Evolutionary conservation across 306 rosid genomes (phyloP).

Genomic region (Lathyrus tuberosus): DNA sequence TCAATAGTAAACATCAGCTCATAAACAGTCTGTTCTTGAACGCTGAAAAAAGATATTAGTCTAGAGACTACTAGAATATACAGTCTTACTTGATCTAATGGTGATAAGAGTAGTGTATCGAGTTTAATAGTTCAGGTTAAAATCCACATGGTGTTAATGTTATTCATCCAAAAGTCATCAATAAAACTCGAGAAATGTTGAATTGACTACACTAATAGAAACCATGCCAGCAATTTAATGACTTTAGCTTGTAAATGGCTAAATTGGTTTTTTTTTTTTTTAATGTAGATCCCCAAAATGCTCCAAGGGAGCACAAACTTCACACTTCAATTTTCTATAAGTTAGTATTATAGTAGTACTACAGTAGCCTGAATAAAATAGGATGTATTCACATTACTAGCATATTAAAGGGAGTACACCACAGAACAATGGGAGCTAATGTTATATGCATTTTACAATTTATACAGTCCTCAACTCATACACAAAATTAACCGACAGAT

Average conservation of each 20-base stretch:
- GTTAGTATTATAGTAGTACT: not conserved
- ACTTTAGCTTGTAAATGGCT: not conserved
- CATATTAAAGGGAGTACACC: slow-evolving; percentile 33
- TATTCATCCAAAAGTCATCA: too few species aligned
- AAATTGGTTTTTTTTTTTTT: not conserved
- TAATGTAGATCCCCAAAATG: not conserved
- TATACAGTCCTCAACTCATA: slow-evolving; percentile 46
- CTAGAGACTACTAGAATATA: too few species aligned
- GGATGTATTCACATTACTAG: slow-evolving; percentile 46
- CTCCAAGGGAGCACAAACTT: not conserved
- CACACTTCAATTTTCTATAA: slow-evolving; percentile 5
- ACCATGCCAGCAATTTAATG: not conserved
- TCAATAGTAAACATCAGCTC: too few species aligned
- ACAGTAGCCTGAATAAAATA: slow-evolving; percentile 35
- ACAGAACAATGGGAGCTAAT: slow-evolving; percentile 40
- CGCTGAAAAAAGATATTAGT: too few species aligned
- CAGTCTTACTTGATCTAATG: too few species aligned
- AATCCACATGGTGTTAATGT: too few species aligned
- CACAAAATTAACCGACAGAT: slow-evolving; percentile 40
- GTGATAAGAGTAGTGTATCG: too few species aligned
- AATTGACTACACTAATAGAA: too few species aligned
- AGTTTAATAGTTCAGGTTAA: too few species aligned
- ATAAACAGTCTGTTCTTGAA: too few species aligned
- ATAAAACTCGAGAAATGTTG: too few species aligned
- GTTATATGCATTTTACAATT: slow-evolving; percentile 36